Percentiles rank a stretch among this genome's conserved stretches.
Conservation (phyloP, 2,329 filamentous ascomycete genomes). For the Metarhizium humberi region DNA sequence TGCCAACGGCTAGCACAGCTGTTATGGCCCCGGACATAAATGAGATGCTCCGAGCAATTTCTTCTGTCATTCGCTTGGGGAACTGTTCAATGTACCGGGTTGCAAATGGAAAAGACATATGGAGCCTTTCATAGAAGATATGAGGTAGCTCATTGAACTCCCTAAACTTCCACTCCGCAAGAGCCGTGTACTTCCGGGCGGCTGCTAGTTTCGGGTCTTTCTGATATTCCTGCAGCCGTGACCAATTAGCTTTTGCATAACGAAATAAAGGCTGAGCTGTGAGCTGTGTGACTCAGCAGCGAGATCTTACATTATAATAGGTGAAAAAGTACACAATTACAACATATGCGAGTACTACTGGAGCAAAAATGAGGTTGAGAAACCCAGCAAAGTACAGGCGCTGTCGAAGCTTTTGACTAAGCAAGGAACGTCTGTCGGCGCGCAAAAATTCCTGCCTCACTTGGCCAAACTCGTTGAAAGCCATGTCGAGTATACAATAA, state of each 20-base stretch:
- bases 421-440: constrained; percentile 65
- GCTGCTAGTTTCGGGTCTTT: constrained; percentile 86
- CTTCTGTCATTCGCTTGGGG: constrained; percentile 87
- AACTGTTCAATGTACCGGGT: constrained; percentile 92
- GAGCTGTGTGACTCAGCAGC: background rate
- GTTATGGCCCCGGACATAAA: constrained; percentile 83
- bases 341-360: constrained; percentile 79
- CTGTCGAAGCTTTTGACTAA: constrained; percentile 69
- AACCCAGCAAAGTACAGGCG: constrained; percentile 77
- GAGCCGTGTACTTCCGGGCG: constrained; percentile 73
- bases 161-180: constrained; percentile 96
- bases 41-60: constrained; percentile 72
- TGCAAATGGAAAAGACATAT: constrained; percentile 92
- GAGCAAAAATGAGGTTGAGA: constrained; percentile 78
- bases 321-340: constrained; percentile 86
- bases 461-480: constrained; percentile 84
- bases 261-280: background rate
- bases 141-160: constrained; percentile 97
- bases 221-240: constrained; percentile 65
- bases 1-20: constrained; percentile 74
- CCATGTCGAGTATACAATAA: constrained; percentile 83
- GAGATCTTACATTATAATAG: constrained; percentile 69
- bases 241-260: background rate
- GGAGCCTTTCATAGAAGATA: constrained; percentile 78
- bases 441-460: constrained; percentile 80